Evolutionary conservation across 306 rosid genomes (phyloP).

Genomic region (Lagenaria siceraria): DNA sequence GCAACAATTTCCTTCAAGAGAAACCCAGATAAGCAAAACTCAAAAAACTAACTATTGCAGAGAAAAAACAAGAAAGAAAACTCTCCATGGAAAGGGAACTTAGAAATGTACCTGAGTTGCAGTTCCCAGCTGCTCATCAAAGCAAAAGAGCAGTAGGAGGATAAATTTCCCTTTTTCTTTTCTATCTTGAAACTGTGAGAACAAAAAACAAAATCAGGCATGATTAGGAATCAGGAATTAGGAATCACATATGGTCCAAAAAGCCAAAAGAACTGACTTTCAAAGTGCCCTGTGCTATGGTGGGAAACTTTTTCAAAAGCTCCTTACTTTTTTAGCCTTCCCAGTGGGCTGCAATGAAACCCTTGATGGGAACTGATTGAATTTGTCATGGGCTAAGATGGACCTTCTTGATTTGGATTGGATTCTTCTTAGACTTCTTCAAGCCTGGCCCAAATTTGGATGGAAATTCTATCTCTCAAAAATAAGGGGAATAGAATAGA

Average conservation of each 20-base stretch:
- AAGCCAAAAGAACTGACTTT: neutral
- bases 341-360: neutral
- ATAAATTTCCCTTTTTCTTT: neutral
- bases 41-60: no score
- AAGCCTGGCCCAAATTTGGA: neutral
- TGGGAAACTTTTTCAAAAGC: conserved; percentile 7
- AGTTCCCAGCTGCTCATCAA: neutral
- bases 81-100: neutral
- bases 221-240: neutral
- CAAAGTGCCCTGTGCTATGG: neutral
- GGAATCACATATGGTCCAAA: neutral
- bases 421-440: neutral
- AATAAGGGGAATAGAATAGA: neutral
- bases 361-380: neutral
- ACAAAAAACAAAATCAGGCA: neutral
- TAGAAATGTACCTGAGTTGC: neutral
- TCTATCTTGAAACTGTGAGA: neutral
- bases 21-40: neutral
- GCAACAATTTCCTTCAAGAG: neutral
- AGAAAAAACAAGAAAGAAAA: neutral
- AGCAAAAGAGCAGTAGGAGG: neutral
- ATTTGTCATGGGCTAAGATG: neutral
- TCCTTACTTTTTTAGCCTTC: no score
- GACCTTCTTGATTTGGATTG: neutral
- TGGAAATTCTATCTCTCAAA: neutral